Conservation (phyloP, 2,329 filamentous ascomycete genomes). For the Monosporascus sp. region DNA sequence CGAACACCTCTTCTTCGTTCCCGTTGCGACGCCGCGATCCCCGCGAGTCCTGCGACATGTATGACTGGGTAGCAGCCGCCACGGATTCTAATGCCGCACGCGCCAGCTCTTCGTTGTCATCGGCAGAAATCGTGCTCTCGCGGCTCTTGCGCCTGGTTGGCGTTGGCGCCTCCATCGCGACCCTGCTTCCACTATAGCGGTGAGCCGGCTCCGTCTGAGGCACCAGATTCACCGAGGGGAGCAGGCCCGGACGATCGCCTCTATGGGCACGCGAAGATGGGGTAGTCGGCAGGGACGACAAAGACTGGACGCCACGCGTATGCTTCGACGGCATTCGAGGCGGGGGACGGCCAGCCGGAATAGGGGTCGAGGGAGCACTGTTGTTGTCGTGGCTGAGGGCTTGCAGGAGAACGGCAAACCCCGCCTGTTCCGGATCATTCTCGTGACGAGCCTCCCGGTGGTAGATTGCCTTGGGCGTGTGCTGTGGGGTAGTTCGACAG, state of each 20-base stretch:
- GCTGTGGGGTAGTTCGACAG: conserved; percentile 43
- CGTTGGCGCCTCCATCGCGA: conserved; percentile 40
- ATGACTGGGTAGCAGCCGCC: conserved; percentile 39
- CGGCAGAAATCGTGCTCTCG: conserved; percentile 79
- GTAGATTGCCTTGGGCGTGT: conserved; percentile 38
- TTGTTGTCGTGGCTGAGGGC: conserved; percentile 73
- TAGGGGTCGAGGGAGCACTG: conserved; percentile 69
- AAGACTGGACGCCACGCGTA: conserved; percentile 70
- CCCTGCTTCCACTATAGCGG: conserved; percentile 35
- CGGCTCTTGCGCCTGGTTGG: conserved; percentile 61
- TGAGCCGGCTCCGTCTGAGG: conserved; percentile 53
- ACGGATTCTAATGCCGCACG: conserved; percentile 50
- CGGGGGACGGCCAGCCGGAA: conserved; percentile 38
- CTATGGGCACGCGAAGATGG: conserved; percentile 52
- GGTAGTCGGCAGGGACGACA: conserved; percentile 79
- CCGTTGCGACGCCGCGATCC: conserved; percentile 14
- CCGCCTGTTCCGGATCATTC: conserved; percentile 51
- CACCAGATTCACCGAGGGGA: conserved; percentile 59
- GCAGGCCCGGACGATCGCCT: conserved; percentile 43
- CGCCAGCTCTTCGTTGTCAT: conserved; percentile 53
- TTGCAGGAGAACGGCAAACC: conserved; percentile 75
- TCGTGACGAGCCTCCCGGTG: conserved; percentile 35
- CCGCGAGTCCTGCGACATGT: conserved; percentile 27
- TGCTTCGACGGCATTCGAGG: conserved; percentile 56
- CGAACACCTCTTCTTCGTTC: conserved; percentile 55